phyloP scores from a whole-genome alignment of 768 basidiomycete species.

The Cystofilobasidium ferigula region DNA sequence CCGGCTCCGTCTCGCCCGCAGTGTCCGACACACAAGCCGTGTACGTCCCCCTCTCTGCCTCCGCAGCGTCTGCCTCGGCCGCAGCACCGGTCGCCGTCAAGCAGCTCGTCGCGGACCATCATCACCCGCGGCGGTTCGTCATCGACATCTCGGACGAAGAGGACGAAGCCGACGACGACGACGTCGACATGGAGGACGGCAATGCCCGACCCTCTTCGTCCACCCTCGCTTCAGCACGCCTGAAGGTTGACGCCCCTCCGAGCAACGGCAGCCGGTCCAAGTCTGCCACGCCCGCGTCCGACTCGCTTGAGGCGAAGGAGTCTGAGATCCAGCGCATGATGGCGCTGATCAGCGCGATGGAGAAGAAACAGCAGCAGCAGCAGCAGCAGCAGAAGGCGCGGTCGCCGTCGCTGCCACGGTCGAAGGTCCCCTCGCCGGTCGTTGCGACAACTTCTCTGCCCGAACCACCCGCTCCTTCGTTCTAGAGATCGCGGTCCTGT shows the following conservation, averaged over 20 bases:
- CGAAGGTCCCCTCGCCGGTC: background rate
- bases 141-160: slow-evolving; percentile 26
- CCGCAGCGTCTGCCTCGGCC: no score
- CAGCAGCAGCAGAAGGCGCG: slow-evolving; percentile 18
- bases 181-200: background rate
- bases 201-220: background rate
- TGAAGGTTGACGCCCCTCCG: no score
- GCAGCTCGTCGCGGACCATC: slow-evolving; percentile 17
- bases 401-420: background rate
- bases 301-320: slow-evolving; percentile 12
- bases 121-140: slow-evolving; percentile 12
- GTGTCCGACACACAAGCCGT: background rate
- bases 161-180: slow-evolving; percentile 5
- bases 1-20: background rate
- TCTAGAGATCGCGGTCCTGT: no score
- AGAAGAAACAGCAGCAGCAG: no score
- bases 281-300: background rate
- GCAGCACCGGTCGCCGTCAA: background rate
- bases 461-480: background rate
- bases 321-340: slow-evolving; percentile 20
- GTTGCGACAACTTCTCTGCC: background rate
- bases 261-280: background rate
- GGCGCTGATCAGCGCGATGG: slow-evolving; percentile 14
- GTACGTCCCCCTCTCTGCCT: background rate
- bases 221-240: background rate